Evolutionary conservation across 345 rosid genomes (phyloP).

Genomic region (Sisymbrium altissimum): DNA sequence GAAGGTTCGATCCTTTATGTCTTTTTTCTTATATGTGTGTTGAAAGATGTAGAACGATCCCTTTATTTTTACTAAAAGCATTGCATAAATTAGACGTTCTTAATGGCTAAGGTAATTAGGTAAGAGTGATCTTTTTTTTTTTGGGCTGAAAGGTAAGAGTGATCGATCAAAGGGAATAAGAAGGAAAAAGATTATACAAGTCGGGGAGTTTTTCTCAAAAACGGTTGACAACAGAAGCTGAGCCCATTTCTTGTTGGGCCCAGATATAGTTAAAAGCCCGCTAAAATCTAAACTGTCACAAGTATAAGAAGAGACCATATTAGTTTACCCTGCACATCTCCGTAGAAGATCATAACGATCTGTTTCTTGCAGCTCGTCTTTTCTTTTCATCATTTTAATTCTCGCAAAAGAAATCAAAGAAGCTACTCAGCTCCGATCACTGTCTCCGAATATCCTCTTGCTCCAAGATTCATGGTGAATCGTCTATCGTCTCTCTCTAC

Average conservation of each 20-base stretch:
- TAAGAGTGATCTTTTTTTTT: too few relatives aligned
- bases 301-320: neutral
- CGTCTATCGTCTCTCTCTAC: neutral
- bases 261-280: neutral
- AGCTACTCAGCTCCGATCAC: slow-evolving; percentile 27
- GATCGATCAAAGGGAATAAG: neutral
- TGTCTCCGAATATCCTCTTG: neutral
- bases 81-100: neutral
- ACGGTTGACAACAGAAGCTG: neutral
- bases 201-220: neutral
- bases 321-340: neutral
- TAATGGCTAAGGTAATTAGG: slow-evolving; percentile 16
- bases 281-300: neutral
- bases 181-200: too few relatives aligned
- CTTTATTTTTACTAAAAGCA: neutral
- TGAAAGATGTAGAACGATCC: neutral
- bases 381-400: slow-evolving; percentile 14
- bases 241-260: slow-evolving; percentile 23
- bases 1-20: slow-evolving; percentile 12
- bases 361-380: slow-evolving; percentile 7
- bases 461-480: slow-evolving; percentile 21
- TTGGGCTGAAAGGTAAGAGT: too few relatives aligned
- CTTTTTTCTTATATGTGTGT: neutral
- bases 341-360: slow-evolving; percentile 18
- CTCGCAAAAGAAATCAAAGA: slow-evolving; percentile 5